Conservation (phyloP, 2,329 filamentous ascomycete species). For the Cadophora malorum region DNA sequence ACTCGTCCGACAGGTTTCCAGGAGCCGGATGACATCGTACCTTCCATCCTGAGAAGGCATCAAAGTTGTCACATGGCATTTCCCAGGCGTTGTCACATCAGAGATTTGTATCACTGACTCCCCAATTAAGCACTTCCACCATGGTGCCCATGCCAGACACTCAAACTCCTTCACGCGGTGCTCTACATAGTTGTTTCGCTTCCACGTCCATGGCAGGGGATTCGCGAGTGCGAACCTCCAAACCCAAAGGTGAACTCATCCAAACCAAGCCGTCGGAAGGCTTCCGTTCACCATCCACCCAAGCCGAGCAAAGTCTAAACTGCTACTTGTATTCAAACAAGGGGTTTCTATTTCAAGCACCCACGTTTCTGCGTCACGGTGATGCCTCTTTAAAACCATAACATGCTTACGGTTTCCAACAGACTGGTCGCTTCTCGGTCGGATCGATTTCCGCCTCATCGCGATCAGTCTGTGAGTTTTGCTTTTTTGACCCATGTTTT, state of each 20-base stretch:
- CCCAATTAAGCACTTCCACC: too few species aligned
- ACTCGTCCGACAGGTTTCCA: too few species aligned
- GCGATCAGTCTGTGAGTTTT: neutral
- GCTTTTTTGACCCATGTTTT: neutral
- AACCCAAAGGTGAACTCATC: neutral
- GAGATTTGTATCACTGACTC: too few species aligned
- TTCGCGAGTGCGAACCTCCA: neutral
- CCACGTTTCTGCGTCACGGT: neutral
- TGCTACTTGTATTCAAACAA: neutral
- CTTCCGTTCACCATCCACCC: neutral
- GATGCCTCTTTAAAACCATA: neutral
- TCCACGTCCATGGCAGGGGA: too few species aligned
- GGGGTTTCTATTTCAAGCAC: neutral
- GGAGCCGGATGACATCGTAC: too few species aligned
- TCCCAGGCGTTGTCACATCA: too few species aligned
- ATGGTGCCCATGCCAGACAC: too few species aligned
- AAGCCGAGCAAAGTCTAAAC: neutral
- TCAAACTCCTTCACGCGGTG: too few species aligned
- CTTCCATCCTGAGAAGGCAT: too few species aligned
- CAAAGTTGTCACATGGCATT: too few species aligned
- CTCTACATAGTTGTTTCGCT: too few species aligned
- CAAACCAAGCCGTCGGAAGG: neutral
- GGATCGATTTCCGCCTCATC: neutral
- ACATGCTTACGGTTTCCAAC: neutral
- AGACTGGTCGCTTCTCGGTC: conserved; percentile 1